Percentiles rank a stretch among this genome's conserved stretches.
Conservation (phyloP, 129 eudicot genomes). For the Tanacetum coccineum region DNA sequence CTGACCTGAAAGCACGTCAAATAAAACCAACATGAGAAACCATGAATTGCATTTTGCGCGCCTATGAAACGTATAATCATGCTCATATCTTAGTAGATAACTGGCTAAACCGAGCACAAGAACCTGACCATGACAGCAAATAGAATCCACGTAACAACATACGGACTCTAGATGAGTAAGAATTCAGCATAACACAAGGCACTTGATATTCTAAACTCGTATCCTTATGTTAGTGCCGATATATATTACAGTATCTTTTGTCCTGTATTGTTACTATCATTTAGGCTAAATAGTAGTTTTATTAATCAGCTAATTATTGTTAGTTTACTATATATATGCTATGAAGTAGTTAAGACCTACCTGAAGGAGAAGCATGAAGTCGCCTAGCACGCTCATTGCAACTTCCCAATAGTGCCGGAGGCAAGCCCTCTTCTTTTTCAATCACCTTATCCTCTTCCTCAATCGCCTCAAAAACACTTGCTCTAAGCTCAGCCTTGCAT, state of each 20-base stretch:
- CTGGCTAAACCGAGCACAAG: conserved; percentile 9
- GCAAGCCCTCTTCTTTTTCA: conserved; percentile 78
- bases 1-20: conserved; percentile 59
- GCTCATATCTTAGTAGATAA: background rate
- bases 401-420: conserved; percentile 93
- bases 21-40: conserved; percentile 21
- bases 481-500: conserved; percentile 87
- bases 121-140: conserved; percentile 3
- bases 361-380: conserved; percentile 90
- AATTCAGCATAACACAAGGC: background rate
- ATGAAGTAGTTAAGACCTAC: conserved; percentile 25
- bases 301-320: background rate
- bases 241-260: background rate
- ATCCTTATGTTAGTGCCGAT: background rate
- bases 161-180: background rate
- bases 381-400: conserved; percentile 92
- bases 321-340: background rate
- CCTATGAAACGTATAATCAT: background rate
- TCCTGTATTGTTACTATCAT: background rate
- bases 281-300: background rate
- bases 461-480: conserved; percentile 93
- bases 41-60: conserved; percentile 13
- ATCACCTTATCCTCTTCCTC: conserved; percentile 83
- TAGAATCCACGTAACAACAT: background rate
- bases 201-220: background rate